phyloP scores from a whole-genome alignment of 257 asterid species.

The Nicotiana paniculata region DNA sequence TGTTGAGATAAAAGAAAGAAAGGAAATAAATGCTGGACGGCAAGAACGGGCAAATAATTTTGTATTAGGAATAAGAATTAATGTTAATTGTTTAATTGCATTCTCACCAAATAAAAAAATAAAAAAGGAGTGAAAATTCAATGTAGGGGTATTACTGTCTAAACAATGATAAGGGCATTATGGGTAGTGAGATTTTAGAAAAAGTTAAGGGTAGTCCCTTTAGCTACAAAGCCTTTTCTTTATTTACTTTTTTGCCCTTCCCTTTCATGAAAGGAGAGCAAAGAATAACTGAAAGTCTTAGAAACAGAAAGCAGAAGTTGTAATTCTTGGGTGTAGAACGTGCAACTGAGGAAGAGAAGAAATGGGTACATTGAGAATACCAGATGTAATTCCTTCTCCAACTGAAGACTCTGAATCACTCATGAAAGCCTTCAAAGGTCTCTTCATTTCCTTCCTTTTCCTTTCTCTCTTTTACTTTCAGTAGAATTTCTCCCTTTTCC shows the following conservation, averaged over 20 bases:
- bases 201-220: not conserved
- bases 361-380: slow-evolving; percentile 55
- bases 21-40: no score
- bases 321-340: not conserved
- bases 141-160: not conserved
- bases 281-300: not conserved
- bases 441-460: not conserved
- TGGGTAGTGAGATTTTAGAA: not conserved
- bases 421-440: slow-evolving; percentile 51
- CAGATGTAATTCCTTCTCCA: slow-evolving; percentile 61
- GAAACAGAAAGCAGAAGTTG: not conserved
- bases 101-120: not conserved
- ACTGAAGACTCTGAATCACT: slow-evolving; percentile 49
- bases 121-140: not conserved
- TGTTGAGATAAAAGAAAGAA: no score
- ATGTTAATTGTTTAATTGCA: no score
- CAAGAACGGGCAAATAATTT: no score
- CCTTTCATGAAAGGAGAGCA: not conserved
- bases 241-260: not conserved
- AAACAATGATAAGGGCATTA: not conserved
- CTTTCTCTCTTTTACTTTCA: not conserved
- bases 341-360: not conserved
- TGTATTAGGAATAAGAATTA: no score
- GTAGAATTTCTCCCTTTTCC: not conserved
- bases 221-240: not conserved